Evolutionary conservation across 495 filamentous ascomycete genomes (phyloP).

Genomic region (Clavariopsis aquatica): DNA sequence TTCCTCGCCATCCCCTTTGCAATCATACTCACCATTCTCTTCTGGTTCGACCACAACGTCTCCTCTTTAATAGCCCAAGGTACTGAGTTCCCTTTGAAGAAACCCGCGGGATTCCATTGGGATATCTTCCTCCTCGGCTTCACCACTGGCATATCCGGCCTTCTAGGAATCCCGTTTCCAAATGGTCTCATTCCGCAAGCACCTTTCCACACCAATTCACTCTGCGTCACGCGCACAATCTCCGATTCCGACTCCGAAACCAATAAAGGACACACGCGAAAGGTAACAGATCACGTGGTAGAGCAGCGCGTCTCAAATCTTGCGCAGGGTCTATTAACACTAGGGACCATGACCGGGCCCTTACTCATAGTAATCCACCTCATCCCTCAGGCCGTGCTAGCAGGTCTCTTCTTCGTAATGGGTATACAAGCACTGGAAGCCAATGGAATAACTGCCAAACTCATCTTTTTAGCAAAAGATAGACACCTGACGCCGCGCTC

Average conservation of each 20-base stretch:
- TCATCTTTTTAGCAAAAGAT: constrained; percentile 75
- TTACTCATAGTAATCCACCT: constrained; percentile 79
- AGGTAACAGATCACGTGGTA: constrained; percentile 65
- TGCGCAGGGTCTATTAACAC: constrained; percentile 75
- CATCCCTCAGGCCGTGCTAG: constrained; percentile 84
- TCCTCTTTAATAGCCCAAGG: constrained; percentile 83
- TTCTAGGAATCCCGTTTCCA: constrained; percentile 86
- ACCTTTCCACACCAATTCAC: constrained; percentile 84
- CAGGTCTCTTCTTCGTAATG: constrained; percentile 94
- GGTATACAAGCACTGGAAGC: constrained; percentile 48
- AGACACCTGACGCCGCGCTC: constrained; percentile 59
- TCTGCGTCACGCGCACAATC: constrained; percentile 47
- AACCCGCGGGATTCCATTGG: constrained; percentile 96
- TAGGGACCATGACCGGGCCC: constrained; percentile 87
- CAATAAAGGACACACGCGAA: constrained; percentile 62
- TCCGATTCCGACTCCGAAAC: constrained; percentile 52
- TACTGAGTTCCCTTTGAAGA: constrained; percentile 85
- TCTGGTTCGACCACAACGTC: constrained; percentile 83
- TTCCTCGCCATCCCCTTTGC: constrained; percentile 91
- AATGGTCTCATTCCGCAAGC: constrained; percentile 83
- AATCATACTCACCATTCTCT: constrained; percentile 79
- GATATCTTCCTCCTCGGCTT: constrained; percentile 88
- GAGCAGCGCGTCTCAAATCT: constrained; percentile 91
- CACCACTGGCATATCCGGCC: constrained; percentile 79
- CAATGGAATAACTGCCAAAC: constrained; percentile 81